These are phyloP conservation scores for Jacaranda mimosifolia DNA, from an alignment of 257 asterid species.

Conservation along the genomic window DNA sequence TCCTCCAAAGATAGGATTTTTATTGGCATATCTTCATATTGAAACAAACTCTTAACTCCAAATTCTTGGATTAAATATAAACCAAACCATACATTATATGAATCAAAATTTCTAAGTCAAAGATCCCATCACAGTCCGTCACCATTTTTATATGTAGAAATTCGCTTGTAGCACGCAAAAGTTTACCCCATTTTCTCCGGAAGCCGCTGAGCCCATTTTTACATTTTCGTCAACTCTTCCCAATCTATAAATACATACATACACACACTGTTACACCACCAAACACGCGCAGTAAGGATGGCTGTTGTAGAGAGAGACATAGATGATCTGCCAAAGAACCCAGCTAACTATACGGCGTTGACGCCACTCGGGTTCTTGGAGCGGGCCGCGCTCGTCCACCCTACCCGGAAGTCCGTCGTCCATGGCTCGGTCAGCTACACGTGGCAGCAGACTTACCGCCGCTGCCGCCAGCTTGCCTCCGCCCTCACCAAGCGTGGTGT, in stretches of 20 bases:
- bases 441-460: slow-evolving; percentile 90
- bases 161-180: not conserved
- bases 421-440: slow-evolving; percentile 76
- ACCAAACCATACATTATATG: no score
- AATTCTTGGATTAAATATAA: no score
- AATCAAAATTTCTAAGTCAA: no score
- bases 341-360: slow-evolving; percentile 78
- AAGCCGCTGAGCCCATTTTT: not conserved
- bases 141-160: not conserved
- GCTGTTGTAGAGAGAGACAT: slow-evolving; percentile 70
- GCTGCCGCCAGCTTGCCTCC: slow-evolving; percentile 93
- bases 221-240: not conserved
- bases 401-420: slow-evolving; percentile 70
- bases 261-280: slow-evolving; percentile 18
- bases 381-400: slow-evolving; percentile 85
- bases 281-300: slow-evolving; percentile 31
- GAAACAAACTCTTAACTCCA: no score
- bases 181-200: not conserved
- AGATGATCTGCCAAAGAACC: slow-evolving; percentile 87
- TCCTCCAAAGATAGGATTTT: no score
- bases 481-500: slow-evolving; percentile 71
- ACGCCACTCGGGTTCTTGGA: slow-evolving; percentile 87
- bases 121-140: not conserved
- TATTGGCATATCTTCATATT: no score
- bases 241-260: not conserved